A percentile compares a stretch with the other conserved stretches of the same genome.
These are phyloP conservation scores for Kuraishia molischiana DNA, from an alignment of 805 yeast species.

Conservation along the genomic window DNA sequence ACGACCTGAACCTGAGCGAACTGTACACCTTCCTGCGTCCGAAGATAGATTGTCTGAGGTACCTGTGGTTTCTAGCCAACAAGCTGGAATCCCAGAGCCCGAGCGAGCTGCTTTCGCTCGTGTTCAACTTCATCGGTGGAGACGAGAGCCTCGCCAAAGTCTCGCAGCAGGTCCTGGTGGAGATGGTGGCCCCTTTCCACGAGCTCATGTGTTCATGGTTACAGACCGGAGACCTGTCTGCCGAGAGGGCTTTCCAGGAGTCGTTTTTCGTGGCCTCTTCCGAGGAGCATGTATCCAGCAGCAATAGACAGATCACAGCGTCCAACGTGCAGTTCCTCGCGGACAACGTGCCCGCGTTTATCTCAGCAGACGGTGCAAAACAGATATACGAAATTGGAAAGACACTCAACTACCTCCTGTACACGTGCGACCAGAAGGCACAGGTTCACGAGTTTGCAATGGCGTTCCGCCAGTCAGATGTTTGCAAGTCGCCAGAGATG, in stretches of 20 bases:
- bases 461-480: background rate
- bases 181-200: slow-evolving; percentile 49
- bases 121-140: slow-evolving; percentile 48
- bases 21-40: background rate
- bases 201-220: slow-evolving; percentile 60
- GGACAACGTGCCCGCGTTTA: slow-evolving; percentile 34
- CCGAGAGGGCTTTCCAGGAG: slow-evolving; percentile 28
- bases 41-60: slow-evolving; percentile 29
- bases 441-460: background rate
- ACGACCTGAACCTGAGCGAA: background rate
- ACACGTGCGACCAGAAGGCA: slow-evolving; percentile 35
- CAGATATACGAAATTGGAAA: slow-evolving; percentile 64
- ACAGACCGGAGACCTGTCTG: slow-evolving; percentile 45
- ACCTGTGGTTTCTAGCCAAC: slow-evolving; percentile 36
- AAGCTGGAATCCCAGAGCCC: slow-evolving; percentile 24
- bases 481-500: background rate
- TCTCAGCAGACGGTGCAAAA: slow-evolving; percentile 27
- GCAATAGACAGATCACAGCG: background rate
- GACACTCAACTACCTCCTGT: slow-evolving; percentile 51
- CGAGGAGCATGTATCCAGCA: background rate
- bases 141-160: slow-evolving; percentile 40
- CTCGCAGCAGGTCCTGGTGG: slow-evolving; percentile 30
- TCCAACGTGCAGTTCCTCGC: slow-evolving; percentile 6
- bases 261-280: slow-evolving; percentile 49
- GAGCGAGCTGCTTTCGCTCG: slow-evolving; percentile 42